These are phyloP conservation scores for Sugiyamaella marilandica DNA, from an alignment of 805 yeast species.

Conservation along the genomic window DNA sequence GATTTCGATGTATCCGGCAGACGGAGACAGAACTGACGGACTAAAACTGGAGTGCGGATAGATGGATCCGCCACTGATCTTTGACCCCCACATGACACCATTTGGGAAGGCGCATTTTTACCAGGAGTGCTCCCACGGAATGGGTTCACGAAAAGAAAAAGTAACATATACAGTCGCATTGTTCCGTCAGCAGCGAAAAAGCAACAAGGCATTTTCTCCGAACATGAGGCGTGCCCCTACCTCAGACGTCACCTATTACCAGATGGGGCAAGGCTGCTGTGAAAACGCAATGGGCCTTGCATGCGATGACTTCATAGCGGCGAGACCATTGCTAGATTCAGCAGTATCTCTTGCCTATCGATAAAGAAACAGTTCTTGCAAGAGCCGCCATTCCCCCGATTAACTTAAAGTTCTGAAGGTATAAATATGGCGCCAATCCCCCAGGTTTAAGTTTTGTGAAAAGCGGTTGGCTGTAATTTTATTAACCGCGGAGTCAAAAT, in stretches of 20 bases:
- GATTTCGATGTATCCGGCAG: too few relatives aligned
- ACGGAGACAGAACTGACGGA: too few relatives aligned
- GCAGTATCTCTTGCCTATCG: neutral
- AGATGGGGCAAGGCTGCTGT: neutral
- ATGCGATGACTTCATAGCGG: slow-evolving; percentile 3
- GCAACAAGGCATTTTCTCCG: too few relatives aligned
- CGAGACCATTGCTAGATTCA: neutral
- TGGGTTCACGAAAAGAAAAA: too few relatives aligned
- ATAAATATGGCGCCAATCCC: neutral
- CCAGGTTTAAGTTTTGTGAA: neutral
- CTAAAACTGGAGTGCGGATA: too few relatives aligned
- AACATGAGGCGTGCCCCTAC: neutral
- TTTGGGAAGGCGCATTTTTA: too few relatives aligned
- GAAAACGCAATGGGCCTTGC: neutral
- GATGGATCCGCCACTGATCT: too few relatives aligned
- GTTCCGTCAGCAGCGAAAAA: too few relatives aligned
- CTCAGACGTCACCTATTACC: neutral
- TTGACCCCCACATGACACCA: too few relatives aligned
- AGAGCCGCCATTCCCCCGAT: neutral
- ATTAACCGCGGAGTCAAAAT: neutral
- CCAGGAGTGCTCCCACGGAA: too few relatives aligned
- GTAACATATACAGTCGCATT: too few relatives aligned
- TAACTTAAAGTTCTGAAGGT: neutral
- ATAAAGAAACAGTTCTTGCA: neutral
- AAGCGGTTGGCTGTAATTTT: neutral